Evolutionary conservation across 2,329 filamentous ascomycete species (phyloP), one percentile per base, ranked within the genome.

Genomic region (Talaromyces amestolkiae): DNA sequence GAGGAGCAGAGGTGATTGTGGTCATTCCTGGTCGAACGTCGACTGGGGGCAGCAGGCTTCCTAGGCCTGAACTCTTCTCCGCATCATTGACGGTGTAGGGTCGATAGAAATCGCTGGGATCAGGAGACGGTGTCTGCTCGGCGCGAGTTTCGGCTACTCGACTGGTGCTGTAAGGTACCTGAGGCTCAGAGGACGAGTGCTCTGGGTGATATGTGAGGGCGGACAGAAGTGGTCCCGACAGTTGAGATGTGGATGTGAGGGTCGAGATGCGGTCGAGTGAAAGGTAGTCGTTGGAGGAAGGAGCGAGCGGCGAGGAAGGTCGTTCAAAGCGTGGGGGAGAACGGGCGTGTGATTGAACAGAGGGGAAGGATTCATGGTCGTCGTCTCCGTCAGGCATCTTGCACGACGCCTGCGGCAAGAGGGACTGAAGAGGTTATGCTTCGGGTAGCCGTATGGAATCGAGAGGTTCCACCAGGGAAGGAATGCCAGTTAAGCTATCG

Each of bases 51-150:
- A 67, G 69, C 54, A 65, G 67, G 70, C 45, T 64, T 58, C 59
- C 63, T 64, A 66, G 35, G 53, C 70, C 69, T 47, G 70, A 72
- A 65, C 76, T 72, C 63, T 72, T 71, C 33, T 72, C 69, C 60
- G 67, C 61, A 61, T 69, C 70, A 63, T 67, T 62, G 61, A 77
- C 72, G 62, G 74, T 75, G 71, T 81, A 81, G 53, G 78, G 77
- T 69, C 81, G 79, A 70, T 84, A 85, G 73, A 82, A 85, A 22
- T 84, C 82, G 74, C 82, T 81, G 43, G 82, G 83, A 70, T 83
- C 80, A 53, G 78, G 75, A 31, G 77, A 79, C 17, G 71, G 68
- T 64, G 67, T 61, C 65, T 69, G 67, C 67, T 62, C 65, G 68
- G 61, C 33, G 65, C 70, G 69, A 70, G 69, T 64, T 62, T 62